Conservation (phyloP, 768 basidiomycete genomes). For the Tylopilus sp. region DNA sequence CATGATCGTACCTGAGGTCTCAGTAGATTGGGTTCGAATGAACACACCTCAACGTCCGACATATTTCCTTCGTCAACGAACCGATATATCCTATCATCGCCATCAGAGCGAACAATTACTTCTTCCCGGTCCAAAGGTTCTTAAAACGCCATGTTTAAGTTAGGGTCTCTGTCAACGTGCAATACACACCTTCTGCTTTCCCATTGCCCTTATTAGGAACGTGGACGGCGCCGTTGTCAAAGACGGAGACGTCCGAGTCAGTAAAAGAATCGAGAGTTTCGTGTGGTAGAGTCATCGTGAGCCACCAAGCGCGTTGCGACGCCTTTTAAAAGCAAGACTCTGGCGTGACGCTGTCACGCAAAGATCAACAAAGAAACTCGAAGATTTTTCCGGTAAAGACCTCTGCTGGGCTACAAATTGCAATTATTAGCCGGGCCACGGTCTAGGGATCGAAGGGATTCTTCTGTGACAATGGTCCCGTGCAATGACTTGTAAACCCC, state of each 20-base stretch:
- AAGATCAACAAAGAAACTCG: no score
- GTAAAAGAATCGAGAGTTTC: slow-evolving; percentile 14
- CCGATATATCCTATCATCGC: slow-evolving; percentile 13
- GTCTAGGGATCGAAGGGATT: no score
- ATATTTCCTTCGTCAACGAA: slow-evolving; percentile 8
- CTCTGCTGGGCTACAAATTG: no score
- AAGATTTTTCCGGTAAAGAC: no score
- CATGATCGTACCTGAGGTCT: background rate
- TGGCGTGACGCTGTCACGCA: no score
- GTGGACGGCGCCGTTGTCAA: background rate
- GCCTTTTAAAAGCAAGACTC: slow-evolving; percentile 14
- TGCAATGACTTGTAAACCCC: no score
- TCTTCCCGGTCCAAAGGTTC: slow-evolving; percentile 6
- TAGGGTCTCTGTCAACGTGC: no score
- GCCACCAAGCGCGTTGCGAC: background rate
- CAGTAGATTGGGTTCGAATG: background rate
- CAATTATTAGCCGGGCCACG: no score
- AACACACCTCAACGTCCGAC: slow-evolving; percentile 10
- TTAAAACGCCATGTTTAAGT: background rate
- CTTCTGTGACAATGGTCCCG: no score
- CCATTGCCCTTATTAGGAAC: slow-evolving; percentile 16
- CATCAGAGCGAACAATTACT: background rate
- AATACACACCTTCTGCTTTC: slow-evolving; percentile 15
- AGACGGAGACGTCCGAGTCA: no score
- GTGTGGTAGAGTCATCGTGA: slow-evolving; percentile 8